Evolutionary conservation across 1,284 basidiomycete genomes (phyloP).

Genomic region (Ceratobasidium sp.): DNA sequence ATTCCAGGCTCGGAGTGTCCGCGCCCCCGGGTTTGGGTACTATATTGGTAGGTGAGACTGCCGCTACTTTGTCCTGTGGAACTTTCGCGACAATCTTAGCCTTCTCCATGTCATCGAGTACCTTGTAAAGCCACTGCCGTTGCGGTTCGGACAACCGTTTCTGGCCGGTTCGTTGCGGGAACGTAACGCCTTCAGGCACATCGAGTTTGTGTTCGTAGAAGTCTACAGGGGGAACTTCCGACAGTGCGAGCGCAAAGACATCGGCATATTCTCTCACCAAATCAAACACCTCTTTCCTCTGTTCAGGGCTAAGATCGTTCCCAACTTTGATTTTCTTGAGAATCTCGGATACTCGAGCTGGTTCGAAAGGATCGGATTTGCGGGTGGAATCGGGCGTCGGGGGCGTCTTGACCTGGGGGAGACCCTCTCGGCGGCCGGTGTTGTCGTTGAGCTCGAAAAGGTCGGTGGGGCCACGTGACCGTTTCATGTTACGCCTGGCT

Average conservation of each 20-base stretch:
- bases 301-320: slow-evolving; percentile 30
- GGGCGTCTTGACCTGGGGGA: background rate
- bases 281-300: slow-evolving; percentile 6
- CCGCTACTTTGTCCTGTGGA: slow-evolving; percentile 46
- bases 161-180: slow-evolving; percentile 44
- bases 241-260: slow-evolving; percentile 42
- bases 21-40: slow-evolving; percentile 49
- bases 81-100: slow-evolving; percentile 46
- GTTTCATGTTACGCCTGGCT: background rate
- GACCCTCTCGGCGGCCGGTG: background rate
- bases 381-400: background rate
- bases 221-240: slow-evolving; percentile 49
- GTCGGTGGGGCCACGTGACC: background rate
- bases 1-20: slow-evolving; percentile 14
- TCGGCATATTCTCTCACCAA: slow-evolving; percentile 34
- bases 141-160: slow-evolving; percentile 48
- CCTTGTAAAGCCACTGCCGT: slow-evolving; percentile 37
- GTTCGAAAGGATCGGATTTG: background rate
- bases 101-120: slow-evolving; percentile 49
- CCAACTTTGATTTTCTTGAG: slow-evolving; percentile 32
- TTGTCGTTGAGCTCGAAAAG: background rate
- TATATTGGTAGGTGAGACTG: slow-evolving; percentile 46
- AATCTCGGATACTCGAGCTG: background rate
- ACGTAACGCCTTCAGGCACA: slow-evolving; percentile 26
- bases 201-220: slow-evolving; percentile 48